Base-by-base conservation (phyloP, 148 eudicot species). In the Nyssa sinensis region DNA sequence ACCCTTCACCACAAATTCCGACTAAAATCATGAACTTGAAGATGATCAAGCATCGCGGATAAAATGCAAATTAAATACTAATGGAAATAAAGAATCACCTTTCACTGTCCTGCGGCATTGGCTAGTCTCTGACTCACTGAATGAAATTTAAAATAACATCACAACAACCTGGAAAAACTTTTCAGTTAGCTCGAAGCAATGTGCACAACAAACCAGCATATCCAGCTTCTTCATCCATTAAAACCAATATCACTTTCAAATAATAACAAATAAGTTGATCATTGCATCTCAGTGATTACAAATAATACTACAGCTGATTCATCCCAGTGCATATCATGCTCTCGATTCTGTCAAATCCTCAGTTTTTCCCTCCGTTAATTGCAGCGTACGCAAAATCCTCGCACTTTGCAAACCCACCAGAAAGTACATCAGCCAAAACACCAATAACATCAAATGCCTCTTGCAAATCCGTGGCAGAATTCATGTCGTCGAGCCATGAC, bases 371-470 rank as follows among this genome's bases (percentile, higher is more conserved):
- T 13, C 88, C 77, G 71, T 86, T 83, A 30, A 95, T 91, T 33
- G 99, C 92, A 33, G 90, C 89, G 39, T 79, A 70, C 55, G 93
- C 98, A 65, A 93, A 95, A 23, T 95, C 99, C 79, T 95, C 98
- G 55, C 99, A 95, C 62, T 81, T 84, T 16, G 84, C 61, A 62
- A 78, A 79, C 29, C 94, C 97, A 58, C 84, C 84, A 3, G 94
- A 87, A 0, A 93, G 72, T 61, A 91, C 99, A 83, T 95, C 99
- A 7, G 85, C 71, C 68, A 95, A 81, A 31, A 91, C 93, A 28
- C 98, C 99, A 53, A 90, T 86, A 6, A 91, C 73, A 47, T 95
- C 98, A 29, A 95, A 95, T 10, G 99, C 93, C 78, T 93, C 99
- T 83, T 88, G 99, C 64, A 95, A 77, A 86, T 91, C 93, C 5